Conservation (phyloP, 306 rosid genomes). For the Betula pendula region DNA sequence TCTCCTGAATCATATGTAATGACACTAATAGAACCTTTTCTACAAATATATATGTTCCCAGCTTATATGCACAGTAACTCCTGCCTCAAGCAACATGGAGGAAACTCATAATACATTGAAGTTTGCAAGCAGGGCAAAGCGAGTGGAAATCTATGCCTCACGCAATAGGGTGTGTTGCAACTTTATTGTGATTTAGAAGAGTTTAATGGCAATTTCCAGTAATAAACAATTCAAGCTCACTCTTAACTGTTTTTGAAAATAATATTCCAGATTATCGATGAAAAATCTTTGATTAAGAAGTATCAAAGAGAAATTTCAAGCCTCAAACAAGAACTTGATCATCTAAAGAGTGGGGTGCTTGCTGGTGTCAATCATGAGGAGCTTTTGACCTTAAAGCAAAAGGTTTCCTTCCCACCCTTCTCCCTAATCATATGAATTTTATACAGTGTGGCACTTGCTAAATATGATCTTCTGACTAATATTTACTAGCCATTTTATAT, state of each 20-base stretch:
- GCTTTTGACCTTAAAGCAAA: conserved; percentile 77
- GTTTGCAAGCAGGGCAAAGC: conserved; percentile 98
- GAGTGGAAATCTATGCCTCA: conserved; percentile 94
- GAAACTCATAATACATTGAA: conserved; percentile 99
- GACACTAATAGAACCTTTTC: conserved; percentile 8
- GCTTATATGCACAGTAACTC: conserved; percentile 99
- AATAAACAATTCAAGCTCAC: conserved; percentile 21
- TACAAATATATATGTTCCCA: conserved; percentile 41
- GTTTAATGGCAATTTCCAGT: conserved; percentile 14
- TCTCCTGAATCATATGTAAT: conserved; percentile 13
- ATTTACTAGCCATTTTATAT: conserved; percentile 20
- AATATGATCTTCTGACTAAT: conserved; percentile 19
- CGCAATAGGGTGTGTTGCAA: conserved; percentile 75
- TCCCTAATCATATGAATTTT: conserved; percentile 13
- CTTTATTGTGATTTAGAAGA: conserved; percentile 12
- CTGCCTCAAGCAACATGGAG: conserved; percentile 98
- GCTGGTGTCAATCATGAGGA: conserved; percentile 91
- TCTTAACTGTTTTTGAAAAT: conserved; percentile 10
- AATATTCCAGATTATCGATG: conserved; percentile 86
- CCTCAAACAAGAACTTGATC: conserved; percentile 96
- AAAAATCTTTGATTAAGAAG: conserved; percentile 94
- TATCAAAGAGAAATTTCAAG: conserved; percentile 93
- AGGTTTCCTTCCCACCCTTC: conserved; percentile 51
- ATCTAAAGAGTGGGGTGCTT: conserved; percentile 75
- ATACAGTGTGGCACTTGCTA: conserved; percentile 6